phyloP scores from a whole-genome alignment of 75 land plant species.

The Pinus tabuliformis region DNA sequence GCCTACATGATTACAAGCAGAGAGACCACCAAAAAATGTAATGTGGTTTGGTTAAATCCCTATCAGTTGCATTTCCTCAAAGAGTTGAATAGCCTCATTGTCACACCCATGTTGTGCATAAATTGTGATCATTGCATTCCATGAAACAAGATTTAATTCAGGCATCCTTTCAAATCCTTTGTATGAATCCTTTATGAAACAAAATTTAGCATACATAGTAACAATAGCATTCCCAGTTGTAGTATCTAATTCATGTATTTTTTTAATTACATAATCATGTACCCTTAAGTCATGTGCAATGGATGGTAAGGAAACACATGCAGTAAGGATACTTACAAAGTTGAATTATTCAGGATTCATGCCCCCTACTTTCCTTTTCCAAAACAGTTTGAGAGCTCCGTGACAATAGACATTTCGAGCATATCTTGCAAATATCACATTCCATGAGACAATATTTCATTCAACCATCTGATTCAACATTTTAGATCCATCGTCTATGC shows the following conservation, averaged over 20 bases:
- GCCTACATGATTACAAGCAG: conserved; percentile 17
- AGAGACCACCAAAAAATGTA: conserved; percentile 7
- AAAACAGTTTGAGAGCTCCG: conserved; percentile 19
- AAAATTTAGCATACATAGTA: conserved; percentile 15
- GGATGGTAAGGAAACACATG: conserved; percentile 15
- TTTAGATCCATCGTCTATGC: conserved; percentile 15
- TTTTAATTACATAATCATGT: conserved; percentile 10
- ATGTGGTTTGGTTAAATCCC: conserved; percentile 9
- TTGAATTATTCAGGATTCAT: conserved; percentile 17
- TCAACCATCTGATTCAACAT: conserved; percentile 11
- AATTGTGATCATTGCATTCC: conserved; percentile 19
- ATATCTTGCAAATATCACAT: conserved; percentile 27
- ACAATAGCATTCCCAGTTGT: conserved; percentile 12
- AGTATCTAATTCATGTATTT: conserved; percentile 16
- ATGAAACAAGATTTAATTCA: conserved; percentile 10
- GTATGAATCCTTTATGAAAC: conserved; percentile 10
- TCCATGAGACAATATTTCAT: conserved; percentile 26
- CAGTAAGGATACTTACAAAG: conserved; percentile 17
- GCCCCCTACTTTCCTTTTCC: conserved; percentile 18
- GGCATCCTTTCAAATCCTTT: conserved; percentile 8
- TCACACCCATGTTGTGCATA: conserved; percentile 7
- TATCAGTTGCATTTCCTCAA: conserved; percentile 4
- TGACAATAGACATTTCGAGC: conserved; percentile 18
- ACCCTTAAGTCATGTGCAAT: conserved; percentile 14
- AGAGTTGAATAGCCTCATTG: conserved; percentile 14